These are phyloP conservation scores for Podaxis sp. DNA, from an alignment of 768 basidiomycete species.

Conservation along the genomic window DNA sequence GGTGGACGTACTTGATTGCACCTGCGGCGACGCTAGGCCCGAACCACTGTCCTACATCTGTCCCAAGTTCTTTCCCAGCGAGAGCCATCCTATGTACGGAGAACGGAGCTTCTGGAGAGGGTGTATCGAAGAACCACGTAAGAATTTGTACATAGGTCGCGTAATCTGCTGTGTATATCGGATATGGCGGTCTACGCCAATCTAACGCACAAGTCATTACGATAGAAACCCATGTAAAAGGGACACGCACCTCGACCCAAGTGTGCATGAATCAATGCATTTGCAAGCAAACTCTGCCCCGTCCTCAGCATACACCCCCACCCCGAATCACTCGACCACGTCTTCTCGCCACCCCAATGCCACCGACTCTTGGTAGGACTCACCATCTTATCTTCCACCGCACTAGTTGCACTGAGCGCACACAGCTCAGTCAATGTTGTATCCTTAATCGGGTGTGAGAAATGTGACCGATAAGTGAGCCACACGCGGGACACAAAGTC, in stretches of 20 bases:
- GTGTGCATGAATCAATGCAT: conserved; percentile 49
- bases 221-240: conserved; percentile 1
- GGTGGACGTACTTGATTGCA: conserved; percentile 70
- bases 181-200: conserved; percentile 74
- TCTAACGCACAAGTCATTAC: conserved; percentile 42
- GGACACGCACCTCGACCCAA: conserved; percentile 44
- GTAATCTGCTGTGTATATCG: conserved; percentile 58
- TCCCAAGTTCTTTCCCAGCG: conserved; percentile 91
- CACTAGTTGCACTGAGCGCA: conserved; percentile 15
- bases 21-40: conserved; percentile 97
- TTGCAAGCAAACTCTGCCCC: conserved; percentile 32
- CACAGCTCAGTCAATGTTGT: conserved; percentile 35
- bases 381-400: conserved; percentile 19
- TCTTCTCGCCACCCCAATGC: conserved; percentile 72
- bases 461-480: conserved; percentile 90
- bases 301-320: conserved; percentile 38
- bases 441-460: conserved; percentile 69
- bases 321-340: conserved; percentile 44
- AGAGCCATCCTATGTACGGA: conserved; percentile 95
- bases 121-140: conserved; percentile 94
- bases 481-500: conserved; percentile 89
- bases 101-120: conserved; percentile 80
- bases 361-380: conserved; percentile 46
- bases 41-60: conserved; percentile 96
- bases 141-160: conserved; percentile 88